Evolutionary conservation across 1,284 basidiomycete genomes (phyloP).

Genomic region (Trichosporon ovoides): DNA sequence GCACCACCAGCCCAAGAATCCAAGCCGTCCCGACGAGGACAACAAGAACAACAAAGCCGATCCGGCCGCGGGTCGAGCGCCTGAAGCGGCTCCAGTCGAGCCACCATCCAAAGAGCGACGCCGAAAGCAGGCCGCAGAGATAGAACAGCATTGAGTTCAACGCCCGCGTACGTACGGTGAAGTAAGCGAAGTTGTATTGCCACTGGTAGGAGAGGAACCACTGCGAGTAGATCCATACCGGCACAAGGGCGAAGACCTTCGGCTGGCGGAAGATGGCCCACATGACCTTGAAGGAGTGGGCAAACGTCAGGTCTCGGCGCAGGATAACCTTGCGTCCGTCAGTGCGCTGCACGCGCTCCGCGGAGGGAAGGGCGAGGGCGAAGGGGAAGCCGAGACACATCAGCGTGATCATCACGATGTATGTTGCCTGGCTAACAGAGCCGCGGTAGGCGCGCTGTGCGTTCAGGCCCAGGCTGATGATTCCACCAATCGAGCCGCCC

Average conservation of each 20-base stretch:
- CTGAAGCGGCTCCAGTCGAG: not conserved
- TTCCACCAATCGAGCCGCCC: not conserved
- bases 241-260: not conserved
- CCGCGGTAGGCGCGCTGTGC: not conserved
- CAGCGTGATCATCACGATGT: not conserved
- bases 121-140: not conserved
- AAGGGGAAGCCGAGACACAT: not conserved
- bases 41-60: not conserved
- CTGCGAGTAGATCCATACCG: not conserved
- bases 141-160: not conserved
- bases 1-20: not conserved
- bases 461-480: not conserved
- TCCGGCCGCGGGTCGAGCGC: not conserved
- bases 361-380: not conserved
- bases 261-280: not conserved
- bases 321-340: not conserved
- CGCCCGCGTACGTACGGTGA: not conserved
- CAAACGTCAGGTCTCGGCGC: not conserved
- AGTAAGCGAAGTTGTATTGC: constrained; percentile 2
- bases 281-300: not conserved
- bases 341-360: not conserved
- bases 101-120: not conserved
- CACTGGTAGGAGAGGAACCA: constrained; percentile 1
- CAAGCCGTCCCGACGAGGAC: not conserved
- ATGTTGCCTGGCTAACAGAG: not conserved